Base-by-base conservation (phyloP, 2,329 filamentous ascomycete genomes). In the Emericellopsis cladophorae region DNA sequence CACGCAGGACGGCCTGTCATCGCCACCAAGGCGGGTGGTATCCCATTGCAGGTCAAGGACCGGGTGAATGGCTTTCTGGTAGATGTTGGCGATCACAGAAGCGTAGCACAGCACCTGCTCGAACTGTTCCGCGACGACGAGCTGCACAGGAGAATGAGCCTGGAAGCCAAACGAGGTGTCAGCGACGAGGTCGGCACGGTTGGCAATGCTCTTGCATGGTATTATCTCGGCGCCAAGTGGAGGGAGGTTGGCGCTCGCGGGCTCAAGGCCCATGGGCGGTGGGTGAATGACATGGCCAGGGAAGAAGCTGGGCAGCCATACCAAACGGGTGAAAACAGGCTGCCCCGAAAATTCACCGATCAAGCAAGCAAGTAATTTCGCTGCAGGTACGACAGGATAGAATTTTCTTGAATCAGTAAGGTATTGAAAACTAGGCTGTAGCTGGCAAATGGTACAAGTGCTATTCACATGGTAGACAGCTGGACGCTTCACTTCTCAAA, bases 101-200 rank as follows among this genome's bases (percentile, higher is more conserved):
- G 79, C 0, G 83, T 89, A 12, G 85, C 84, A 0, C 61, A 67
- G 36, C 72, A 85, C 49, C 63, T 89, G 24, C 64, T 79, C 46
- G 60, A 79, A 2, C 66, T 90, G 3, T 85, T 81, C 59, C 79
- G 70, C 0, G 68, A 89, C 48, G 54, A 73, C 3, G 68, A 72
- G 15, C 65, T 85, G 16, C 84, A 86, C 56, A 58, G 71, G 39
- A 66, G 66, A 43, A 86, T 88, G 79, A 76, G 74, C 49, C 48
- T 68, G 7, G 81, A 73, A 47, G 84, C 84, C 0, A 63, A 62
- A 31, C 65, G 58, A 0, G 76, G 82, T 44, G 82, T 92, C 12
- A 86, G 79, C 45, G 85, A 92, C 53, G 85, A 92, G 55, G 83
- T 90, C 1, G 76, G 81, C 45, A 92, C 85, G 0, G 82, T 88